Conservation (phyloP, 2,329 filamentous ascomycete genomes). For the Colletotrichum tropicicola region DNA sequence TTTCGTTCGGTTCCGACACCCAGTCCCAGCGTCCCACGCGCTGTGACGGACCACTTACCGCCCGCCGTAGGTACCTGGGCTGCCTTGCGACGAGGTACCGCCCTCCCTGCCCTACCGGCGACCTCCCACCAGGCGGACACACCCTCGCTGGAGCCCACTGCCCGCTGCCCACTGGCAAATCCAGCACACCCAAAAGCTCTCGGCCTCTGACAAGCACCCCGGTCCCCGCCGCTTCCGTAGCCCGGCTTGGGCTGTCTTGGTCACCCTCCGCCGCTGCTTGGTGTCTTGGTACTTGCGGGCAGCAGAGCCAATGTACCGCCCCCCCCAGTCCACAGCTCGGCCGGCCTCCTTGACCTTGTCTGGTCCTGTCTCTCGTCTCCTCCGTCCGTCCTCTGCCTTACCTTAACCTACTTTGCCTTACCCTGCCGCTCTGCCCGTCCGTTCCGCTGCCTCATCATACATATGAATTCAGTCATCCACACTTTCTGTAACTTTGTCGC, state of each 20-base stretch:
- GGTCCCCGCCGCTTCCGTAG: conserved; percentile 31
- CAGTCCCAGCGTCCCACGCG: conserved; percentile 13
- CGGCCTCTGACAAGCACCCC: conserved; percentile 31
- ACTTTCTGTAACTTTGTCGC: conserved; percentile 12
- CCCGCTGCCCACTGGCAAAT: not conserved
- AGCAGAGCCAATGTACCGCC: not conserved
- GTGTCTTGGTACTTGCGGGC: conserved; percentile 15
- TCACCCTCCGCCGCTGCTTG: conserved; percentile 12
- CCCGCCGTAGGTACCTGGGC: conserved; percentile 1
- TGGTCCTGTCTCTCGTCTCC: conserved; percentile 15
- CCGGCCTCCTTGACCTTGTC: conserved; percentile 21
- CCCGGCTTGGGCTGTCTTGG: conserved; percentile 27
- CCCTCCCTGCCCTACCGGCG: no score
- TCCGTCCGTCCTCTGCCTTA: conserved; percentile 24
- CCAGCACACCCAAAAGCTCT: not conserved
- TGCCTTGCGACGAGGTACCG: not conserved
- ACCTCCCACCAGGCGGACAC: no score
- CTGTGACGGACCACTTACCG: conserved; percentile 16
- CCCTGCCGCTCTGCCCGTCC: conserved; percentile 6
- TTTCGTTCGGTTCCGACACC: conserved; percentile 2
- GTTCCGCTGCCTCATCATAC: conserved; percentile 26
- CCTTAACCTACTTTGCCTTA: conserved; percentile 29
- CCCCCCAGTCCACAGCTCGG: conserved; percentile 5
- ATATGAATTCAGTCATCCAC: conserved; percentile 31
- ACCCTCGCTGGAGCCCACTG: no score